Conservation (phyloP, 2,329 filamentous ascomycete genomes). For the Salinomyces thailandicus region DNA sequence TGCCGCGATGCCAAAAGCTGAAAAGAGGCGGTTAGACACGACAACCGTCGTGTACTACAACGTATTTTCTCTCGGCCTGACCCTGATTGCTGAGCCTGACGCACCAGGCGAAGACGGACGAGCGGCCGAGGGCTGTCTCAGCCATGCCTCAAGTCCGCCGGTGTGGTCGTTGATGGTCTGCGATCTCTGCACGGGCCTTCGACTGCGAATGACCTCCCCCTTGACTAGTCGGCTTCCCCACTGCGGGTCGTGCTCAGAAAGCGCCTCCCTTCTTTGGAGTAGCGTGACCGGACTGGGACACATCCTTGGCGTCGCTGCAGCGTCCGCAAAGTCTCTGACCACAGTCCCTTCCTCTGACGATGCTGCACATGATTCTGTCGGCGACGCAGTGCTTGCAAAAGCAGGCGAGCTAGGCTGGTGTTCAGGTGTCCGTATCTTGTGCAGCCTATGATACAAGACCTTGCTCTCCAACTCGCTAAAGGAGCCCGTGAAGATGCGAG, state of each 20-base stretch:
- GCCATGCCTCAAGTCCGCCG: conserved; percentile 8
- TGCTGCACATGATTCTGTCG: not conserved
- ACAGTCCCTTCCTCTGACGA: conserved; percentile 2
- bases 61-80: conserved; percentile 15
- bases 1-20: conserved; percentile 28
- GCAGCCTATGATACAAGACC: conserved; percentile 9
- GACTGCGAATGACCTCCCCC: conserved; percentile 12
- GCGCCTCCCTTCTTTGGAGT: conserved; percentile 11
- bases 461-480: conserved; percentile 15
- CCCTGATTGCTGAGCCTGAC: not conserved
- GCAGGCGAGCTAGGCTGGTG: conserved; percentile 2
- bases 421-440: conserved; percentile 9
- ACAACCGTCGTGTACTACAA: conserved; percentile 6
- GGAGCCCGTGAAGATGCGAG: conserved; percentile 19
- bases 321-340: conserved; percentile 10
- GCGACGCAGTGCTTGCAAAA: not conserved
- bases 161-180: conserved; percentile 7
- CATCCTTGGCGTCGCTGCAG: conserved; percentile 5
- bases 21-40: not conserved
- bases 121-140: conserved; percentile 3
- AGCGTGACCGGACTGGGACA: conserved; percentile 11
- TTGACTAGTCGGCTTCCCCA: conserved; percentile 11
- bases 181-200: conserved; percentile 8
- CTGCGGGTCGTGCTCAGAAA: conserved; percentile 8
- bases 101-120: not conserved